A percentile compares a stretch with the other conserved stretches of the same genome.
phyloP scores from a whole-genome alignment of 2,329 filamentous ascomycete genomes.

The Paecilomyces sp. region DNA sequence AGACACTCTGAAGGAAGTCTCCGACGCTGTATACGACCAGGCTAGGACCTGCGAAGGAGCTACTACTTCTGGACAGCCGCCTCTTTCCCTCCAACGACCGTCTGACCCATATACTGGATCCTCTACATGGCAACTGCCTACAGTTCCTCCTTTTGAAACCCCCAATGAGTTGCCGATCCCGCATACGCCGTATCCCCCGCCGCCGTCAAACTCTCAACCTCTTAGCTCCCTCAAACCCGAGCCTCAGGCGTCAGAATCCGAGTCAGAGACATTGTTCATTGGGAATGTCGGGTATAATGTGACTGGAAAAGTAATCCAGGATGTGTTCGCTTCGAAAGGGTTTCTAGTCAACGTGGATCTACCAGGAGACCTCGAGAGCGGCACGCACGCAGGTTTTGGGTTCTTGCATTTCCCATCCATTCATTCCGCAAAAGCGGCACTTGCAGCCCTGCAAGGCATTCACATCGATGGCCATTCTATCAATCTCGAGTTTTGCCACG shows the following conservation, averaged over 20 bases:
- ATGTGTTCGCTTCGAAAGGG: constrained; percentile 30
- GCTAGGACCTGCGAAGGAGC: not conserved
- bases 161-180: not conserved
- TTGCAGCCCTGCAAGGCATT: constrained; percentile 28
- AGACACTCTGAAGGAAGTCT: not conserved
- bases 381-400: constrained; percentile 33
- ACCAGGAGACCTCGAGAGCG: constrained; percentile 23
- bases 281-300: constrained; percentile 34
- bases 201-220: not conserved
- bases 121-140: not conserved
- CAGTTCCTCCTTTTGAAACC: not conserved
- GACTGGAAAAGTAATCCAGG: constrained; percentile 25
- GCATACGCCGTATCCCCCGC: not conserved
- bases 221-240: not conserved
- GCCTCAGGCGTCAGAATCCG: not conserved
- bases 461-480: constrained; percentile 33
- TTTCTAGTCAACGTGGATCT: constrained; percentile 30
- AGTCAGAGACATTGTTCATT: constrained; percentile 26
- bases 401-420: constrained; percentile 30
- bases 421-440: constrained; percentile 27
- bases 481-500: constrained; percentile 33
- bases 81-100: not conserved
- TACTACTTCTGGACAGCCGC: not conserved
- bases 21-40: not conserved
- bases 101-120: not conserved